Conservation (phyloP, 768 basidiomycete species). For the Omphalotus guepiniiformis region DNA sequence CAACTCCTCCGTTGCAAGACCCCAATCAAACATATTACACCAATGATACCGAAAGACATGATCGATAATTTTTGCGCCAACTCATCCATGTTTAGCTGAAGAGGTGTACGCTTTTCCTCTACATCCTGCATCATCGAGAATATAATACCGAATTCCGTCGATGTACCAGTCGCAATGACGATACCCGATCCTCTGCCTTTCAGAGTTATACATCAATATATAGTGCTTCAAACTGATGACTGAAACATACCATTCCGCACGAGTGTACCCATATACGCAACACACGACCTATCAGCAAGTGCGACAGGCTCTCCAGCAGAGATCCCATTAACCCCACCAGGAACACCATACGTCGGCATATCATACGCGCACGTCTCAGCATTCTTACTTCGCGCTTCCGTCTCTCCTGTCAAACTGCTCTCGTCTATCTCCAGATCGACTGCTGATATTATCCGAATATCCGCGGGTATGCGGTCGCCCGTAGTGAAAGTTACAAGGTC, state of each 20-base stretch:
- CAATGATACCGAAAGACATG: conserved; percentile 91
- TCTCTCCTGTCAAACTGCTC: conserved; percentile 93
- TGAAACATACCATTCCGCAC: conserved; percentile 73
- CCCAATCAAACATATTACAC: conserved; percentile 88
- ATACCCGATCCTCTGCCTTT: conserved; percentile 79
- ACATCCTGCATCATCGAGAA: conserved; percentile 99
- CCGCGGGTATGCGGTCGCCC: conserved; percentile 92
- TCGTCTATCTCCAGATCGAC: conserved; percentile 93
- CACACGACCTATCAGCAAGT: conserved; percentile 80
- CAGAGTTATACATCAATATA: background rate
- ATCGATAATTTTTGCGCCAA: conserved; percentile 89
- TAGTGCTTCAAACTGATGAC: no score
- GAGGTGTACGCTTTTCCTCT: conserved; percentile 88
- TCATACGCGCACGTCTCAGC: conserved; percentile 49
- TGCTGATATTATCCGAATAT: conserved; percentile 78
- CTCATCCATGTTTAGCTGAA: conserved; percentile 95
- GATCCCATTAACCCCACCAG: conserved; percentile 15
- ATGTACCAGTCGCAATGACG: conserved; percentile 79
- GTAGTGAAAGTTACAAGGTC: conserved; percentile 87
- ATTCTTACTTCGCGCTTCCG: conserved; percentile 70
- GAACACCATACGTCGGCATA: conserved; percentile 16
- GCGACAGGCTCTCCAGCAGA: conserved; percentile 40
- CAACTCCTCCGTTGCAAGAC: conserved; percentile 81
- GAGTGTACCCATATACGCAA: conserved; percentile 95
- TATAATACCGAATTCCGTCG: conserved; percentile 94